A percentile compares a stretch with the other conserved stretches of the same genome.
Evolutionary conservation across 1,139 yeast genomes (phyloP).

Genomic region (Saccharomyces hybrid): DNA sequence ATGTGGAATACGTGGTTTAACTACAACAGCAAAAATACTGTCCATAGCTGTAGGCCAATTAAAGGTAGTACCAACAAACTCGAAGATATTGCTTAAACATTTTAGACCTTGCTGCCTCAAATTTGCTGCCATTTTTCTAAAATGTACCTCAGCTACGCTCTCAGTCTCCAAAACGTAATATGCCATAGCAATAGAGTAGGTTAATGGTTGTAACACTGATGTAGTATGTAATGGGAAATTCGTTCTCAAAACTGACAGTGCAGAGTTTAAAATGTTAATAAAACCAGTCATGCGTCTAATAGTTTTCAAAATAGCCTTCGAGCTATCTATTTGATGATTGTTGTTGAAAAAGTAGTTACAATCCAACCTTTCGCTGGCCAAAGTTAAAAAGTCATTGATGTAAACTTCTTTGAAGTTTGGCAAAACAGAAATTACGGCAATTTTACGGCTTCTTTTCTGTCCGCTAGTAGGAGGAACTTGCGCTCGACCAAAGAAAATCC

Average conservation of each 20-base stretch:
- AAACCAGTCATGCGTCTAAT: constrained; percentile 64
- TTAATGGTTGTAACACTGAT: constrained; percentile 51
- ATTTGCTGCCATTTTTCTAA: constrained; percentile 43
- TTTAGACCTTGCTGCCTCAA: constrained; percentile 58
- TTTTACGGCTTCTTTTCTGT: constrained; percentile 63
- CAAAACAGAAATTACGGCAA: constrained; percentile 66
- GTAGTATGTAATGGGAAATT: constrained; percentile 45
- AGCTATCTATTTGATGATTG: constrained; percentile 22
- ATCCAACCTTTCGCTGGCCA: constrained; percentile 54
- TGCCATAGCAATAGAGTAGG: constrained; percentile 51
- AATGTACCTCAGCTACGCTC: constrained; percentile 12
- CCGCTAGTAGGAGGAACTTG: constrained; percentile 55
- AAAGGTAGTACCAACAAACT: constrained; percentile 38
- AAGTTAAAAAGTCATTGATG: constrained; percentile 50
- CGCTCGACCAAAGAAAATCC: constrained; percentile 83
- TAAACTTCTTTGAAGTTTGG: constrained; percentile 53
- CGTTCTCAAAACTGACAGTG: constrained; percentile 57
- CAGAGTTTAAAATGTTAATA: constrained; percentile 57
- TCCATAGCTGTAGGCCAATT: constrained; percentile 54
- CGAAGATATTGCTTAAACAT: constrained; percentile 47
- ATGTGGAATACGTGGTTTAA: constrained; percentile 57
- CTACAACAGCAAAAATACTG: constrained; percentile 45
- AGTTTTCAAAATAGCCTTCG: constrained; percentile 18
- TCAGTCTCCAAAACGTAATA: constrained; percentile 40
- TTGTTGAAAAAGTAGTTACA: constrained; percentile 35